Percentiles rank a stretch among this genome's conserved stretches.
These are phyloP conservation scores for Ophiostoma sp. DNA, from an alignment of 2,329 filamentous ascomycete genomes.

Conservation along the genomic window DNA sequence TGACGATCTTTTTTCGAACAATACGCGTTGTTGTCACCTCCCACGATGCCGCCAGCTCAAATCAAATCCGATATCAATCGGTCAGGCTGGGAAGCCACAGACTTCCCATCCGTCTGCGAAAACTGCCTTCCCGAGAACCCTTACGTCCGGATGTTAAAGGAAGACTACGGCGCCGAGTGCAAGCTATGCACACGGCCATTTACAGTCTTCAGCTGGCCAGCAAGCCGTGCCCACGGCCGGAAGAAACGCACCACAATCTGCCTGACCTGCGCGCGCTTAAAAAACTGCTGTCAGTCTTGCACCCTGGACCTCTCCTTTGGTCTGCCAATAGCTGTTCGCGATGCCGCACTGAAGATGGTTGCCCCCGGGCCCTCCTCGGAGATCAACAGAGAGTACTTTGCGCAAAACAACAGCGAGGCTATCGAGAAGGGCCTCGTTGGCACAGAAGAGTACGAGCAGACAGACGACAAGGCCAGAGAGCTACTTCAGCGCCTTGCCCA, in stretches of 20 bases:
- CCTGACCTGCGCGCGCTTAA: constrained; percentile 91
- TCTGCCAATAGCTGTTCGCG: constrained; percentile 88
- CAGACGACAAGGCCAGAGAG: constrained; percentile 93
- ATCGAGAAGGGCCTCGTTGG: constrained; percentile 83
- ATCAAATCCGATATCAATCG: constrained; percentile 96
- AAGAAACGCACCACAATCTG: constrained; percentile 96
- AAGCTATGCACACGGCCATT: constrained; percentile 92
- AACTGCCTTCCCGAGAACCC: constrained; percentile 94
- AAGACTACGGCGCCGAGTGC: constrained; percentile 88
- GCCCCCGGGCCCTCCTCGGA: constrained; percentile 88
- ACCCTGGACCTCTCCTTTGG: constrained; percentile 98
- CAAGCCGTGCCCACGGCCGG: constrained; percentile 80
- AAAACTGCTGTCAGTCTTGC: constrained; percentile 98
- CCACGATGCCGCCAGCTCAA: constrained; percentile 64
- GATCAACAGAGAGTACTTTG: constrained; percentile 96
- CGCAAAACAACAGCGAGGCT: constrained; percentile 93
- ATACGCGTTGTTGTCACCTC: neutral
- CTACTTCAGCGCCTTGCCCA: constrained; percentile 79
- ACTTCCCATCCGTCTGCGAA: constrained; percentile 87
- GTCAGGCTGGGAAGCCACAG: constrained; percentile 92
- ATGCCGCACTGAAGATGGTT: constrained; percentile 97
- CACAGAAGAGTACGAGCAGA: constrained; percentile 91
- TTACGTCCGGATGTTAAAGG: constrained; percentile 98
- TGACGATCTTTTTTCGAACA: neutral
- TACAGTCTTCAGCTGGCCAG: constrained; percentile 93